Evolutionary conservation across 768 basidiomycete species (phyloP), one percentile per base, ranked within the genome.

Genomic region (Panellus pusillus): DNA sequence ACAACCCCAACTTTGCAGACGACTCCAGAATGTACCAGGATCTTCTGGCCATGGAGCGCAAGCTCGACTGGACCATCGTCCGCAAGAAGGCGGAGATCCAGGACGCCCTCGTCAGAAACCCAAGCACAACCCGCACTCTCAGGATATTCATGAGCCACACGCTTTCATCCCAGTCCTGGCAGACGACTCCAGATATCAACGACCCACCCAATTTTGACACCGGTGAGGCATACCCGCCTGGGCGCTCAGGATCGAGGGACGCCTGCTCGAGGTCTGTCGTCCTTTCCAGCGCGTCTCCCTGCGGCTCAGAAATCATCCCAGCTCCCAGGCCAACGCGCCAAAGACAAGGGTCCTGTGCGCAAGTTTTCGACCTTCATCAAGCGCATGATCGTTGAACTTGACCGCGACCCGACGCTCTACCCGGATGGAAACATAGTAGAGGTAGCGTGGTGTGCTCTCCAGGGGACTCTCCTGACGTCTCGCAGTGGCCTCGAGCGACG

Each of bases 1-100:
- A 91, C 55, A 78, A 83, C 61, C 83, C 87, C 15, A 83, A 86
- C 44, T 91, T 91, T 64, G 81, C 87, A 1, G 79, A 82, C 62
- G 93, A 96, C 67, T 91, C 91, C 19, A 76, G 74, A 53, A 91
- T 95, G 81, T 97, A 96, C 70, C 83, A 86, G 55, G 86, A 91
- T 62, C 74, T 97, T 37, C 69, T 94, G 24, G 87, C 89, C 60
- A 91, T 91, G 84, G 94, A 97, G 67, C 81, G 89, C 53, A 91
- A 88, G 66, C 74, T 98, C 14, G 94, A 98, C 69, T 97, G 95
- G 95, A 95, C 93, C 4, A 88, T 95, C 78, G 85, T 84, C 66
- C 78, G 95, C 66, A 96, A 96, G 71, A 84, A 80, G 61, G 87
- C 87, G 9, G 94, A 98, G 66, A 85, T 98, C 29, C 90, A 93